Conservation (phyloP, 2,329 filamentous ascomycete genomes). For the Alternaria conjuncta region DNA sequence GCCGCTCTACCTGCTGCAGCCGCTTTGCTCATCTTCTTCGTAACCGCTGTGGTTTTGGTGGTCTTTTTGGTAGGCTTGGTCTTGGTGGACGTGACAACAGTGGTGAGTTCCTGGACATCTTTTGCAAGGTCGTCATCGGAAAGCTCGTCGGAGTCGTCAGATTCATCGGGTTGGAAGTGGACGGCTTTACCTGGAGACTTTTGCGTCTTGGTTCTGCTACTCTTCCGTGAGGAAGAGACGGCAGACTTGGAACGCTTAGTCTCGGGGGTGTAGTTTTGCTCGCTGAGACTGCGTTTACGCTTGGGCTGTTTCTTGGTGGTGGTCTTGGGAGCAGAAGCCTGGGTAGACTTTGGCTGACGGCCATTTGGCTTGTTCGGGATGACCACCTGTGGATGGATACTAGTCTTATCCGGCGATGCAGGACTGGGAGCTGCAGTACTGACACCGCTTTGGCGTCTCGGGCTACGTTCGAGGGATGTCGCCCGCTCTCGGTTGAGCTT, state of each 20-base stretch:
- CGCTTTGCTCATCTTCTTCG: neutral
- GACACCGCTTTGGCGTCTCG: conserved; percentile 9
- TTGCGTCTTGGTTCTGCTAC: neutral
- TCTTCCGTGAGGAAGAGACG: neutral
- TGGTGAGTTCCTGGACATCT: neutral
- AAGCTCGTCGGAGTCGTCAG: neutral
- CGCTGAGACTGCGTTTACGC: conserved; percentile 8
- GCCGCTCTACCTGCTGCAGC: conserved; percentile 1
- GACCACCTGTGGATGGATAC: neutral
- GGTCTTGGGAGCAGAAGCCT: neutral
- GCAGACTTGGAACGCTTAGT: neutral
- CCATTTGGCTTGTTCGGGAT: neutral
- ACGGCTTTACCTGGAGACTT: neutral
- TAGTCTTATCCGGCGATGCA: neutral
- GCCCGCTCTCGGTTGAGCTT: conserved; percentile 1
- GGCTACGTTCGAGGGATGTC: conserved; percentile 2
- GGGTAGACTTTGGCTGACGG: neutral
- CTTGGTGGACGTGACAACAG: neutral
- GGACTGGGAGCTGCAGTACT: conserved; percentile 7
- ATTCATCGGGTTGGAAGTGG: neutral
- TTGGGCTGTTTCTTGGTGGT: neutral
- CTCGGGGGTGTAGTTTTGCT: neutral
- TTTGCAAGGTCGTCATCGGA: neutral
- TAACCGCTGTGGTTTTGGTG: neutral
- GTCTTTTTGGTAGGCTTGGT: neutral